Evolutionary conservation across 2,329 filamentous ascomycete genomes (phyloP).

Genomic region (Ramularia endophylla): DNA sequence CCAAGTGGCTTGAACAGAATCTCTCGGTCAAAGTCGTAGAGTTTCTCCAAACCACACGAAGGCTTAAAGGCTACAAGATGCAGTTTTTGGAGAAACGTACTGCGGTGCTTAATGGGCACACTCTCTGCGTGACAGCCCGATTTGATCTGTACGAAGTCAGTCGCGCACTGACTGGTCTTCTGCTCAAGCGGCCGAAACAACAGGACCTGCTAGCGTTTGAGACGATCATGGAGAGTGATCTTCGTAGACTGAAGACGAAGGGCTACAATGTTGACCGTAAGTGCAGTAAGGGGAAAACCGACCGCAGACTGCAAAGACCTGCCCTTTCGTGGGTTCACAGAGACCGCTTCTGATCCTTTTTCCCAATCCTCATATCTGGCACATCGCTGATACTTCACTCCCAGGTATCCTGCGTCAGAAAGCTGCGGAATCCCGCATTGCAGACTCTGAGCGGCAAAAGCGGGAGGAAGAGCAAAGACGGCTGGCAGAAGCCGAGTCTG

Average conservation of each 20-base stretch:
- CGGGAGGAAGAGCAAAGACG: slow-evolving; percentile 53
- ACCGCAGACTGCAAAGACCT: too few species aligned
- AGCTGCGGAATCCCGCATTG: slow-evolving; percentile 79
- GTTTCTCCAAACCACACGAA: slow-evolving; percentile 69
- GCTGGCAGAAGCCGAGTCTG: slow-evolving; percentile 32
- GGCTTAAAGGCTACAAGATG: slow-evolving; percentile 63
- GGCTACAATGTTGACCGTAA: slow-evolving; percentile 98
- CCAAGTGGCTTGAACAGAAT: slow-evolving; percentile 85
- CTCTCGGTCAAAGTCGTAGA: slow-evolving; percentile 71
- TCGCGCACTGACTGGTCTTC: slow-evolving; percentile 72
- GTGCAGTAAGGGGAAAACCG: too few species aligned
- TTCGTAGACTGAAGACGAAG: slow-evolving; percentile 73
- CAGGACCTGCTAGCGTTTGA: slow-evolving; percentile 88
- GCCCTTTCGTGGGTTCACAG: too few species aligned
- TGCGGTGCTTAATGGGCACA: slow-evolving; percentile 63
- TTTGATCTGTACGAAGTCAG: slow-evolving; percentile 90
- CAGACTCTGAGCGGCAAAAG: slow-evolving; percentile 71
- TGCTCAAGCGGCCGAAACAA: slow-evolving; percentile 77
- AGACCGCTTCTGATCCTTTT: too few species aligned
- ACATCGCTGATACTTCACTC: too few species aligned
- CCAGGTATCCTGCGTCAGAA: slow-evolving; percentile 83
- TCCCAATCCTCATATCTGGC: too few species aligned
- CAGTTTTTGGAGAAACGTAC: slow-evolving; percentile 69
- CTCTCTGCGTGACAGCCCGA: slow-evolving; percentile 70
- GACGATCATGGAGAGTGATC: slow-evolving; percentile 77